A percentile compares a stretch with the other conserved stretches of the same genome.
Evolutionary conservation across 805 yeast species (phyloP).

Genomic region (Candida michaelii): DNA sequence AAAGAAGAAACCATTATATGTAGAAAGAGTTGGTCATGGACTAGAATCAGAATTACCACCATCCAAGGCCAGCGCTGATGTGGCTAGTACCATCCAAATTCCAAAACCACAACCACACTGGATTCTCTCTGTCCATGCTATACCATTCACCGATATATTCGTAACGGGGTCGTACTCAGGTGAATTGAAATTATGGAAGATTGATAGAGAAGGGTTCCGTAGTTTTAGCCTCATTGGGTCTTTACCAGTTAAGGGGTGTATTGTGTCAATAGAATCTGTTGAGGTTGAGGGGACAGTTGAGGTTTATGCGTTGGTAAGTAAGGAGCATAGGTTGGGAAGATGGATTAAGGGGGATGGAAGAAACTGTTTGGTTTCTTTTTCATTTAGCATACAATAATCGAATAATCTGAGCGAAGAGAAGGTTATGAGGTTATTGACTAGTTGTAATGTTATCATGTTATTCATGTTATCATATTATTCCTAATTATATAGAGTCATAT

Average conservation of each 20-base stretch:
- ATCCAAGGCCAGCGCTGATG: conserved; percentile 42
- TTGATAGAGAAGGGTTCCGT: conserved; percentile 59
- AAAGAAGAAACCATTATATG: conserved; percentile 82
- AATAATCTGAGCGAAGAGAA: too few relatives aligned
- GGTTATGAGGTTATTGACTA: too few relatives aligned
- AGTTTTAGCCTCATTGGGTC: conserved; percentile 57
- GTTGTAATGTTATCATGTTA: too few relatives aligned
- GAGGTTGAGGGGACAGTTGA: conserved; percentile 52
- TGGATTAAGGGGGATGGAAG: conserved; percentile 71
- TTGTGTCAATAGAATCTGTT: conserved; percentile 60
- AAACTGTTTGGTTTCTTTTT: conserved; percentile 57
- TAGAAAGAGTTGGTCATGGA: conserved; percentile 78
- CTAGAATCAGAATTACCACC: conserved; percentile 47
- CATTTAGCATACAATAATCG: conserved; percentile 27
- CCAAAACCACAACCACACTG: conserved; percentile 78
- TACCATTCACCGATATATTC: conserved; percentile 83
- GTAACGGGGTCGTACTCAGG: conserved; percentile 91
- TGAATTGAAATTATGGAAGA: conserved; percentile 70
- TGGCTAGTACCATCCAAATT: conserved; percentile 60
- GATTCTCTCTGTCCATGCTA: conserved; percentile 77
- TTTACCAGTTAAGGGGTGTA: conserved; percentile 67
- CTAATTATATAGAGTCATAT: too few relatives aligned
- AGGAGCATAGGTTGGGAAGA: conserved; percentile 87
- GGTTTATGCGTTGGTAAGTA: conserved; percentile 63
- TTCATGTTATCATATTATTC: too few relatives aligned